Evolutionary conservation across 192 early-diverging fungal genomes (phyloP).

Genomic region (Coemansia sp.): DNA sequence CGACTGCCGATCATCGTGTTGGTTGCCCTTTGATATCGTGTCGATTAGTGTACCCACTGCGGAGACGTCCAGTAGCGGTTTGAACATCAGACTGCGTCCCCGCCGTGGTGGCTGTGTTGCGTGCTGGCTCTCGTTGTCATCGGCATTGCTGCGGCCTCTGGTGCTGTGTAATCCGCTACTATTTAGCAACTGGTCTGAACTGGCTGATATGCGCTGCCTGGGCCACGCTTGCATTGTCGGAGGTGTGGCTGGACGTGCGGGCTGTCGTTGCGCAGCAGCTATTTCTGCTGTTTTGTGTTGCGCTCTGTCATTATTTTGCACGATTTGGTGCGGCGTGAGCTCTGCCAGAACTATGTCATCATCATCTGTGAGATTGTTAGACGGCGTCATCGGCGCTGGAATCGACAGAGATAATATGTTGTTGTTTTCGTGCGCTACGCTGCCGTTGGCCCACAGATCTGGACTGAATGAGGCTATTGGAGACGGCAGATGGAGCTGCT

Average conservation of each 20-base stretch:
- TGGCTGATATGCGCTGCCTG: neutral
- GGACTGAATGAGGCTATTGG: conserved; percentile 19
- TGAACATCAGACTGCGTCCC: conserved; percentile 46
- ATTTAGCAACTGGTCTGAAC: neutral
- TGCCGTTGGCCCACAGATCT: conserved; percentile 4
- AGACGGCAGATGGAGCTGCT: conserved; percentile 21
- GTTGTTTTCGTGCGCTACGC: no score
- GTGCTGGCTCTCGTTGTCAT: neutral
- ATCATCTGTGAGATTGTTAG: neutral
- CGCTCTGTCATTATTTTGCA: neutral
- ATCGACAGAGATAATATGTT: neutral
- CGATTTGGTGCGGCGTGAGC: neutral
- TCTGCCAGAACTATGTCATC: conserved; percentile 7
- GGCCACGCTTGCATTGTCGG: neutral
- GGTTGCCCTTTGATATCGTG: conserved; percentile 9
- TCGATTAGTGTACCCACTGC: conserved; percentile 43
- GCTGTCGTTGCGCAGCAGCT: neutral
- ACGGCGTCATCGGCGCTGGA: neutral
- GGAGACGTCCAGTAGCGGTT: conserved; percentile 33
- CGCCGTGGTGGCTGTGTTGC: conserved; percentile 21
- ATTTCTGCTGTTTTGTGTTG: neutral
- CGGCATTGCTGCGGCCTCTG: neutral
- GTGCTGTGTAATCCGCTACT: no score
- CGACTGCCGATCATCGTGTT: neutral
- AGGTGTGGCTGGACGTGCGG: neutral